Base-by-base conservation (phyloP, 768 basidiomycete genomes). In the Termitomyces sp. region DNA sequence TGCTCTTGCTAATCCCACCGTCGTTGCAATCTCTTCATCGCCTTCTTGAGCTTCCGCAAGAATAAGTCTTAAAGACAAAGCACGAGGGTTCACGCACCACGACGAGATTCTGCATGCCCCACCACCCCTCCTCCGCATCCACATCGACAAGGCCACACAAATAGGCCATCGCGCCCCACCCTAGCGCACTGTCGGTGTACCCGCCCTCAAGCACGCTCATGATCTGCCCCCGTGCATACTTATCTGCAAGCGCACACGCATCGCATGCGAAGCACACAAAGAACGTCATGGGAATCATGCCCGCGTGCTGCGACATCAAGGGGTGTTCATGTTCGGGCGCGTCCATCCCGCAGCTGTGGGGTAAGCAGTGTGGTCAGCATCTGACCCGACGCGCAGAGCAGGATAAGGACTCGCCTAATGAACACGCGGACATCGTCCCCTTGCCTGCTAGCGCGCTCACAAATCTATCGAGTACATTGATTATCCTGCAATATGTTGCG, bases 171-270 rank as follows among this genome's bases (percentile, higher is more conserved):
- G 87, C 80, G 0, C 90, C 96, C 60, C 90, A 93, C 7, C 76
- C 84, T 54, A 98, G 75, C 0, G 96, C 94, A 6, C 88, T 80
- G 68, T 98, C 94, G 63, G 90, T 92, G 66, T 98, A 98, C 1
- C 95, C 96, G 1, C 96, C 96, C 72, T 99, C 96, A 1, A 99
- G 82, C 0, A 98, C 90, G 63, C 92, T 94, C 40, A 98, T 78
- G 5, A 96, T 64, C 43, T 85, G 80, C 0, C 94, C 92, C 1
- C 69, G 65, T 0, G 91, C 84, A 60, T 85, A 85, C 46, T 69
- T 62, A 28, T 88, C 79, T 6, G 88, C 86, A 56, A 99, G 80
- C 26, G 63, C 67, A 53, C 81, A 76, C 0, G 84, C 82, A 63
- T 96, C 93, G 5, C 72, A 76, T 0, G 93, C 85, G 65, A 98